These are phyloP conservation scores for Allantophomopsis cytisporea DNA, from an alignment of 2,329 filamentous ascomycete genomes.

Conservation along the genomic window DNA sequence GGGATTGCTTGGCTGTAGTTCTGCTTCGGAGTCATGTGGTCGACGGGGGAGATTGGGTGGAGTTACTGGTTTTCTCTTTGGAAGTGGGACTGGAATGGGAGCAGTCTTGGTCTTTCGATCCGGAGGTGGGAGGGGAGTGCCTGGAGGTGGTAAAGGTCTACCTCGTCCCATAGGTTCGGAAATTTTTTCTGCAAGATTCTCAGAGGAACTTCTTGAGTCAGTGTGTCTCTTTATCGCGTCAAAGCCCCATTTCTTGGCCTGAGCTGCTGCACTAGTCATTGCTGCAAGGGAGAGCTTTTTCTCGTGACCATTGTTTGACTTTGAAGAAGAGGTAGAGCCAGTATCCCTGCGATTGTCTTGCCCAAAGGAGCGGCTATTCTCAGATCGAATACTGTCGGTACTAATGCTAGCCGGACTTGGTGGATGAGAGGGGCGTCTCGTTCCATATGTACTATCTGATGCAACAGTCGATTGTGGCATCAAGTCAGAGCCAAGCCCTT, in stretches of 20 bases:
- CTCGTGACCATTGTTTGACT: slow-evolving; percentile 13
- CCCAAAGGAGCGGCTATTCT: slow-evolving; percentile 22
- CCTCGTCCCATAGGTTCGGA: slow-evolving; percentile 54
- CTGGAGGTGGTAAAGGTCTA: slow-evolving; percentile 68
- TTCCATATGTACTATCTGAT: slow-evolving; percentile 1
- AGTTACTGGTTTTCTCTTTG: slow-evolving; percentile 51
- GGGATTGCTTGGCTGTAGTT: no score
- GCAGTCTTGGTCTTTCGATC: slow-evolving; percentile 45
- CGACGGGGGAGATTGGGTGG: slow-evolving; percentile 22
- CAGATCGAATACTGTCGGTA: slow-evolving; percentile 24
- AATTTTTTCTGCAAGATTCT: slow-evolving; percentile 18
- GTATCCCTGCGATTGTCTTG: slow-evolving; percentile 26
- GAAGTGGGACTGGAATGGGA: slow-evolving; percentile 36
- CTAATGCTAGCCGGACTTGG: slow-evolving; percentile 19
- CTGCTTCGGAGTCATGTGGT: neutral
- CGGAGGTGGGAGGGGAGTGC: slow-evolving; percentile 61
- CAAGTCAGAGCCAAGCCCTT: slow-evolving; percentile 16
- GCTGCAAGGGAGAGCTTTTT: slow-evolving; percentile 39
- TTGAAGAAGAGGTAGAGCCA: slow-evolving; percentile 19
- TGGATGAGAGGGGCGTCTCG: slow-evolving; percentile 6
- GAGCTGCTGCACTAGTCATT: slow-evolving; percentile 38
- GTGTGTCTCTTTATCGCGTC: slow-evolving; percentile 36
- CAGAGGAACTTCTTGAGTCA: slow-evolving; percentile 14
- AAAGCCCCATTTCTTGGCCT: slow-evolving; percentile 45
- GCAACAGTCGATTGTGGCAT: slow-evolving; percentile 14